Percentiles rank a stretch among this genome's conserved stretches.
These are phyloP conservation scores for Rhizopogon roseolus DNA, from an alignment of 768 basidiomycete species.

Conservation along the genomic window DNA sequence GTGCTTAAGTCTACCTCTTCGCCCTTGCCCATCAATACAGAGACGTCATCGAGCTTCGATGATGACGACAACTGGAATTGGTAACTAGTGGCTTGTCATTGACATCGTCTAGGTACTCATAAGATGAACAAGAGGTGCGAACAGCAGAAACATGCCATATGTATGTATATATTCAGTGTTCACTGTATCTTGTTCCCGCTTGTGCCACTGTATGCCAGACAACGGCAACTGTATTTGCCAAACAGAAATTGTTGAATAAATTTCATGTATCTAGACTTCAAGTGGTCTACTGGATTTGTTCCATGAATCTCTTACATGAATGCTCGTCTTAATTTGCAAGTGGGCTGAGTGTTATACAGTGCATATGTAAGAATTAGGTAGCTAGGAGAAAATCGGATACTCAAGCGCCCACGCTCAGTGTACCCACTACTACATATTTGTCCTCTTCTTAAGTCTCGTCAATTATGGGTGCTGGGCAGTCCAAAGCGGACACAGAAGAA, in stretches of 20 bases:
- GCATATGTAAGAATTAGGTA: too few species aligned
- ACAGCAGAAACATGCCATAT: not conserved
- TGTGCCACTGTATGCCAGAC: too few species aligned
- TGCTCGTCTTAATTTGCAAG: too few species aligned
- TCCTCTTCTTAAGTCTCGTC: not conserved
- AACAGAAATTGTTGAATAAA: too few species aligned
- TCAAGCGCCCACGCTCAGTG: not conserved
- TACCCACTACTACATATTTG: not conserved
- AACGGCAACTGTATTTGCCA: too few species aligned
- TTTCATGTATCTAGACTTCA: too few species aligned
- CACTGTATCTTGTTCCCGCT: not conserved
- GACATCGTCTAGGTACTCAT: not conserved
- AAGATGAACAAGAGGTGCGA: not conserved
- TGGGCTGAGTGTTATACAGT: too few species aligned
- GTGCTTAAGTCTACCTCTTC: conserved; percentile 22
- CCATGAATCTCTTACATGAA: too few species aligned
- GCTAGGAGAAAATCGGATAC: not conserved
- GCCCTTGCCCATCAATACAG: conserved; percentile 3
- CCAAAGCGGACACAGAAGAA: conserved; percentile 49
- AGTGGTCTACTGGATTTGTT: too few species aligned
- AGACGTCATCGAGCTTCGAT: conserved; percentile 18
- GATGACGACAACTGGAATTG: conserved; percentile 63
- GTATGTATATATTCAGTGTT: not conserved
- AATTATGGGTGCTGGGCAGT: conserved; percentile 66
- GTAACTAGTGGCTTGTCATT: conserved; percentile 23